Evolutionary conservation across 1,284 basidiomycete genomes (phyloP), one percentile per base, ranked within the genome.

Genomic region (Trichosporon coremiiforme): DNA sequence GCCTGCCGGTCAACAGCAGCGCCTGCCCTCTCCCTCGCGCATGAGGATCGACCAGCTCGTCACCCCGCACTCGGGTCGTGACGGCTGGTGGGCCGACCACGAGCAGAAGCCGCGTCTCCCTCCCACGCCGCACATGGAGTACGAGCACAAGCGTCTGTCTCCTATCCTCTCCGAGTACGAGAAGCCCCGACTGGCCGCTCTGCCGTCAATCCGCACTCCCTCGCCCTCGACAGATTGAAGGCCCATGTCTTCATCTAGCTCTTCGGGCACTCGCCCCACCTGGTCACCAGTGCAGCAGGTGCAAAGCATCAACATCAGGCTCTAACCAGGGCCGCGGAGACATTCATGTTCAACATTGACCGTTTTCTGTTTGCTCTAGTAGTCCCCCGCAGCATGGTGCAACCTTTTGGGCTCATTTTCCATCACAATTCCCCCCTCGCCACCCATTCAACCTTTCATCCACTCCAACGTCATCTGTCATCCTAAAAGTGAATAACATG

Each of bases 21-120:
- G 68, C 25, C 69, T 67, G 9, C 65, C 69, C 4, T 73, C 71
- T 4, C 71, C 71, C 12, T 66, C 64, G 25, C 71, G 69, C 55
- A 73, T 73, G 69, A 67, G 71, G 67, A 69, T 73, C 47, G 65
- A 67, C 66, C 64, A 70, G 63, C 66, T 73, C 36, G 70, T 70
- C 55, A 66, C 70, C 13, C 71, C 71, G 8, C 66, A 64, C 29
- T 66, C 71, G 13, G 57, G 31, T 2, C 57, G 57, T 10, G 57
- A 62, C 57, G n/a, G 57, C 31, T 62, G 57, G 57, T 35, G 31
- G 57, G 41, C 41, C 13, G 38, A 41, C 29, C 68, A 71, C 66
- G 70, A 71, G 57, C 36, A 66, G 17, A 68, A 68, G 68, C 66
- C 70, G 4, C 60, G 70, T 13, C 6, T 41, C 53, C 38, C 29